These are phyloP conservation scores for Anthostomella pinea DNA, from an alignment of 2,329 filamentous ascomycete species.

Conservation along the genomic window DNA sequence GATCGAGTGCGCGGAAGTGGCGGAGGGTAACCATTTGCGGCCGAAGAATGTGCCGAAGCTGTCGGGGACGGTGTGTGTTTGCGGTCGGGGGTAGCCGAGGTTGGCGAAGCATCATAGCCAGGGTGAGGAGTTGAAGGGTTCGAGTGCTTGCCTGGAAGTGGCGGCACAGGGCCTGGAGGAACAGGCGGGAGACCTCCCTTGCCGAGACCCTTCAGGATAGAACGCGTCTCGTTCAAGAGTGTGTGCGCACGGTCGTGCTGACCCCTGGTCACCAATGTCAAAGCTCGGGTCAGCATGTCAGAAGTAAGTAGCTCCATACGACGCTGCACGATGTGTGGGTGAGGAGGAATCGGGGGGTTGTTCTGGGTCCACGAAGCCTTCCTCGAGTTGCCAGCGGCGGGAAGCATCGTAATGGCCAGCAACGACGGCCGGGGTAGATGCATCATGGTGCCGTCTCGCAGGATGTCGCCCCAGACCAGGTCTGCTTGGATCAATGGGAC, in stretches of 20 bases:
- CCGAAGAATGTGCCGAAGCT: conserved; percentile 45
- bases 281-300: conserved; percentile 91
- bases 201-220: conserved; percentile 90
- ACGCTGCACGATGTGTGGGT: conserved; percentile 90
- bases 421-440: conserved; percentile 88
- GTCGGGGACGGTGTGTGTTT: conserved; percentile 56
- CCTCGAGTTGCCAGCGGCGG: conserved; percentile 60
- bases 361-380: conserved; percentile 62
- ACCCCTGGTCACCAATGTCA: conserved; percentile 85
- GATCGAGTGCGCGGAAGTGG: conserved; percentile 51
- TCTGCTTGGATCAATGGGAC: conserved; percentile 94
- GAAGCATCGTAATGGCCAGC: conserved; percentile 93
- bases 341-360: conserved; percentile 84
- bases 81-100: conserved; percentile 48
- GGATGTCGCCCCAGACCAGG: conserved; percentile 87
- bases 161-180: conserved; percentile 25
- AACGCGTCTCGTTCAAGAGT: conserved; percentile 86
- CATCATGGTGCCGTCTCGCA: conserved; percentile 80
- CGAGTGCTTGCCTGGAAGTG: conserved; percentile 36
- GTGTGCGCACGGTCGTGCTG: conserved; percentile 94
- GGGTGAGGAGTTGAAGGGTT: conserved; percentile 49
- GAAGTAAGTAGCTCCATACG: conserved; percentile 97
- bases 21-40: conserved; percentile 37
- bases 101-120: conserved; percentile 43
- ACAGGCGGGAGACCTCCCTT: conserved; percentile 93